Evolutionary conservation across 2,329 filamentous ascomycete species (phyloP).

Genomic region (Talaromyces sp.): DNA sequence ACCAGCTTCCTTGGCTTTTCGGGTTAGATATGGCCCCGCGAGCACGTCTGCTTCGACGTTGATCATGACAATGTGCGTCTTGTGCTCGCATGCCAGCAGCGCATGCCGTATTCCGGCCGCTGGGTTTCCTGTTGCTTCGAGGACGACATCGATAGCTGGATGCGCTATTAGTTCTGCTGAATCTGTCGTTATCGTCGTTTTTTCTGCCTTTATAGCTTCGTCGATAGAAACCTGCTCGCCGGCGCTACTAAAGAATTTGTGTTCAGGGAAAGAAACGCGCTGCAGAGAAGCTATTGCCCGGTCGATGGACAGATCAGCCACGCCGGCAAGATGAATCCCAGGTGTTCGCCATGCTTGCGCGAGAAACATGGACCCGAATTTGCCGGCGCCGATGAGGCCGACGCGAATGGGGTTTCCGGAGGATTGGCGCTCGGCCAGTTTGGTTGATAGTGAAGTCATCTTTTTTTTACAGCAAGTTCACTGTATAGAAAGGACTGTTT

Average conservation of each 20-base stretch:
- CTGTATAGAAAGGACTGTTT: too few species aligned
- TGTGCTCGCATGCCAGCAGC: neutral
- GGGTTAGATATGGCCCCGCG: neutral
- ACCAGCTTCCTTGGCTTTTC: neutral
- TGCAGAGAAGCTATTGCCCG: neutral
- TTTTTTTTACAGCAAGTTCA: too few species aligned
- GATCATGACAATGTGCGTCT: conserved; percentile 1
- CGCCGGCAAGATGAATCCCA: neutral
- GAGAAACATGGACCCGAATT: neutral
- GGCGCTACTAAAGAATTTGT: neutral
- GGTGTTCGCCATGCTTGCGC: neutral
- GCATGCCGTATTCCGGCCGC: neutral
- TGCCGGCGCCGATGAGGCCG: neutral
- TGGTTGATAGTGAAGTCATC: neutral
- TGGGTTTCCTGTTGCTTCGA: neutral
- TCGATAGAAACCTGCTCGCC: neutral
- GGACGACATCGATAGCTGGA: neutral
- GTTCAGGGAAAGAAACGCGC: neutral
- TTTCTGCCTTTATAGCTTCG: neutral
- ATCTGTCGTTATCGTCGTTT: neutral
- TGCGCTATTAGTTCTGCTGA: neutral
- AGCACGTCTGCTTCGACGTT: neutral
- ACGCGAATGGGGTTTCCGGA: neutral
- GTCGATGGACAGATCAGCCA: neutral
- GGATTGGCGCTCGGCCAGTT: neutral